Evolutionary conservation across 306 rosid species (phyloP), one percentile per base, ranked within the genome.

Genomic region (Vicia villosa): DNA sequence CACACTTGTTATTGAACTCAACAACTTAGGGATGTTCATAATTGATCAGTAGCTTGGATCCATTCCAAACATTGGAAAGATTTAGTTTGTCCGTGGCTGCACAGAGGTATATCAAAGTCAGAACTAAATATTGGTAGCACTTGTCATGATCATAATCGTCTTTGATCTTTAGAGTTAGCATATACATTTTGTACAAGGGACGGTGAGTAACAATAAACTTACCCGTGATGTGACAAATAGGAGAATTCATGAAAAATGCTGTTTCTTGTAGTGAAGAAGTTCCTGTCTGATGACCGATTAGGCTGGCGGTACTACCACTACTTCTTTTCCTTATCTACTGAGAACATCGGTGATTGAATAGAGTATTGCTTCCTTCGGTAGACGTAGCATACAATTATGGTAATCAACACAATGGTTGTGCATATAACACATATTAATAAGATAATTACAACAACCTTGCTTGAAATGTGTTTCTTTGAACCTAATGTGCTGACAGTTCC

Each of bases 221-320:
- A 82, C 99, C 96, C 56, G 86, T 67, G 57, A 82, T 60, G 69
- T 81, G 79, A 75, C 67, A 75, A 66, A 71, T 63, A 47, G 95
- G 85, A 47, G 87, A 84, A 78, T 79, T 74, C 51, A 75, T 61
- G 59, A 55, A 41, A 70, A 73, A 50, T 56, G 76, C 87, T 54
- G 84, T 80, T 80, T 86, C 92, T 59, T 80, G 47, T 49, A 68
- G 57, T n/a, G 96, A 94, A 66, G 77, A 81, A 68, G 75, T 82
- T 50, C 55, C 59, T 66, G 75, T 49, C 81, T 79, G 83, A 26
- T 77, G 81, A 72, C 92, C 84, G 54, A 89, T 84, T 75, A 94
- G 79, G 81, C 87, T 83, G 81, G 92, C n/a, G 6, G 82, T 84
- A 78, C 97, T 94, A 74, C 87, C 88, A 82, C 72, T 83, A 85